Conservation (phyloP, 306 rosid genomes). For the Inga laurina region DNA sequence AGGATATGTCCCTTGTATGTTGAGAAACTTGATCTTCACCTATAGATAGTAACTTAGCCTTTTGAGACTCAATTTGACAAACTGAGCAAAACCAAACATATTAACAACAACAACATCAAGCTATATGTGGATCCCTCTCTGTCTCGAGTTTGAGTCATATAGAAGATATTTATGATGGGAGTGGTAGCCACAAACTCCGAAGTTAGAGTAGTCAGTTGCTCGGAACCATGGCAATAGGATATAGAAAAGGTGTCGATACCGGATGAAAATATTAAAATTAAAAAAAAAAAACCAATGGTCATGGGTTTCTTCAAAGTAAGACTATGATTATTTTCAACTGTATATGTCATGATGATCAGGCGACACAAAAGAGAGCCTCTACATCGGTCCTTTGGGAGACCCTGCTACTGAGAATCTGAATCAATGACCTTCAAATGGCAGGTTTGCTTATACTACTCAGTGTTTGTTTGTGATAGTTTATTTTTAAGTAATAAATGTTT, state of each 20-base stretch:
- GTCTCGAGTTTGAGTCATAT: too few relatives aligned
- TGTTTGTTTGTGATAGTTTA: too few relatives aligned
- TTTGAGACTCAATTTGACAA: too few relatives aligned
- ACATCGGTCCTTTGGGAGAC: conserved; percentile 67
- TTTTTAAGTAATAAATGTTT: too few relatives aligned
- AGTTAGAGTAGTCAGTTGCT: too few relatives aligned
- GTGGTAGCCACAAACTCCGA: too few relatives aligned
- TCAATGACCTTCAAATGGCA: conserved; percentile 89
- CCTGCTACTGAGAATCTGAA: conserved; percentile 40
- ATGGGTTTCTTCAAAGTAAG: background rate
- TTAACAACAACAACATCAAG: too few relatives aligned
- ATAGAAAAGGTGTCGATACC: too few relatives aligned
- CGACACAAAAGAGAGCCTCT: conserved; percentile 73
- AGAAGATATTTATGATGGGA: too few relatives aligned
- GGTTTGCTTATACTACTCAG: background rate
- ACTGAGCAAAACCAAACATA: too few relatives aligned
- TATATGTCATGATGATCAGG: conserved; percentile 43
- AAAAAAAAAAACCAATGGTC: background rate
- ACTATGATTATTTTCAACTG: background rate
- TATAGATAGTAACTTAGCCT: conserved; percentile 16
- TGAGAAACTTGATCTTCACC: conserved; percentile 50
- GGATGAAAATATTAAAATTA: background rate
- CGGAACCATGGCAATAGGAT: too few relatives aligned
- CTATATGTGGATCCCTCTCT: too few relatives aligned
- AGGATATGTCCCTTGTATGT: conserved; percentile 75